Conservation (phyloP, 1,284 basidiomycete genomes). For the Ganoderma boninense region DNA sequence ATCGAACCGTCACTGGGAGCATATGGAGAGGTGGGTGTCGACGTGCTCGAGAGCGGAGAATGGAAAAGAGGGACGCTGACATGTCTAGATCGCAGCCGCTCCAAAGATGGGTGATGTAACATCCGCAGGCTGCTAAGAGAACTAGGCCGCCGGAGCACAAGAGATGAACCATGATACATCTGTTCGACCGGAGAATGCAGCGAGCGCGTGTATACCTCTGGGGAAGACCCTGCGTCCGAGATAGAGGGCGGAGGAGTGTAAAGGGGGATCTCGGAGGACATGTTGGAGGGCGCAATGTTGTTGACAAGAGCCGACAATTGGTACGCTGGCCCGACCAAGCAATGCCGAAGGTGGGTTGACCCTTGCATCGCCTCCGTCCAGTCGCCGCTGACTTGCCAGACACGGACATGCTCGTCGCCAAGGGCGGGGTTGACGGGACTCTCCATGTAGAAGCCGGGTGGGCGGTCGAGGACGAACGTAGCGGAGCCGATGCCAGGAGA, state of each 20-base stretch:
- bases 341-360: conserved; percentile 68
- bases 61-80: conserved; percentile 27
- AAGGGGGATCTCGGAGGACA: conserved; percentile 50
- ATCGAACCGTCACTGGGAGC: conserved; percentile 16
- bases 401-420: conserved; percentile 47
- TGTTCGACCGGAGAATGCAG: conserved; percentile 25
- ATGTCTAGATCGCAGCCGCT: conserved; percentile 27
- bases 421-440: conserved; percentile 44
- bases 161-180: conserved; percentile 14
- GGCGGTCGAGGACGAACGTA: conserved; percentile 67
- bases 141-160: conserved; percentile 26
- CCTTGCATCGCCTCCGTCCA: conserved; percentile 84
- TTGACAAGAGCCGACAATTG: conserved; percentile 68
- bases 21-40: conserved; percentile 27
- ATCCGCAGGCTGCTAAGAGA: conserved; percentile 30
- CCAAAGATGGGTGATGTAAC: conserved; percentile 30
- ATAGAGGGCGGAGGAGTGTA: conserved; percentile 36
- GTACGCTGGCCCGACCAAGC: conserved; percentile 69
- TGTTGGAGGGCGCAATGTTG: conserved; percentile 51
- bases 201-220: conserved; percentile 27
- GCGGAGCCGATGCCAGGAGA: conserved; percentile 66
- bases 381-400: conserved; percentile 74
- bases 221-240: conserved; percentile 31
- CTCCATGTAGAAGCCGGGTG: conserved; percentile 76
- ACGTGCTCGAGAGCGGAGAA: conserved; percentile 29